Evolutionary conservation across 2,329 filamentous ascomycete species (phyloP).

Genomic region (Aaosphaeria pasadenensis): DNA sequence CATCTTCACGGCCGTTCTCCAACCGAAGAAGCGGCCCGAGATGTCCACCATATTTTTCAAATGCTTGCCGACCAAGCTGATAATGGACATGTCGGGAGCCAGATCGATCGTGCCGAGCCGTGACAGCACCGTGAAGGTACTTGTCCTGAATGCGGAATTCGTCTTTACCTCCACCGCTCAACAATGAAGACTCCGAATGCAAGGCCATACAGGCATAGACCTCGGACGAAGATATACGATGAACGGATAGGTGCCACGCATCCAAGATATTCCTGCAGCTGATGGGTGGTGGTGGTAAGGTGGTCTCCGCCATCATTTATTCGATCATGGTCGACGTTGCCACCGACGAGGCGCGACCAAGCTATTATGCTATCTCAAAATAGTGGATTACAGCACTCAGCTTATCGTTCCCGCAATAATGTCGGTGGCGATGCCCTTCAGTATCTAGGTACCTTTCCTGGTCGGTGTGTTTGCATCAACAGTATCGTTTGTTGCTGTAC

Average conservation of each 20-base stretch:
- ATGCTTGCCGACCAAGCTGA: conserved; percentile 90
- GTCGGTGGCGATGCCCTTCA: too few relatives aligned
- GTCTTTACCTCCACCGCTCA: conserved; percentile 45
- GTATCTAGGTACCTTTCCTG: too few relatives aligned
- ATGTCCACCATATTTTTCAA: conserved; percentile 97
- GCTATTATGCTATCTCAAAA: too few relatives aligned
- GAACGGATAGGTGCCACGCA: conserved; percentile 81
- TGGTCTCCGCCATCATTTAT: too few relatives aligned
- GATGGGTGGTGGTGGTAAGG: too few relatives aligned
- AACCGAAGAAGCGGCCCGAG: conserved; percentile 86
- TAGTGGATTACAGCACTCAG: too few relatives aligned
- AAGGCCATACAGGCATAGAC: conserved; percentile 98
- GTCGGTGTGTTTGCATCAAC: too few relatives aligned
- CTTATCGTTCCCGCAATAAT: too few relatives aligned
- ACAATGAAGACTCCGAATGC: conserved; percentile 67
- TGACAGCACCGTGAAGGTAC: conserved; percentile 52
- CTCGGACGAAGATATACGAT: conserved; percentile 93
- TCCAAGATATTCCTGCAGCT: conserved; percentile 66
- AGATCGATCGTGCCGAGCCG: conserved; percentile 86
- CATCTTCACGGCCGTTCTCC: too few relatives aligned
- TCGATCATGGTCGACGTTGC: too few relatives aligned
- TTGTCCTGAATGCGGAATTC: conserved; percentile 48
- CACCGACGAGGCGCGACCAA: too few relatives aligned
- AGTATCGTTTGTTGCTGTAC: too few relatives aligned
- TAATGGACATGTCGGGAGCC: conserved; percentile 87